Conservation (phyloP, 345 rosid species). For the Melastoma malabathricum region DNA sequence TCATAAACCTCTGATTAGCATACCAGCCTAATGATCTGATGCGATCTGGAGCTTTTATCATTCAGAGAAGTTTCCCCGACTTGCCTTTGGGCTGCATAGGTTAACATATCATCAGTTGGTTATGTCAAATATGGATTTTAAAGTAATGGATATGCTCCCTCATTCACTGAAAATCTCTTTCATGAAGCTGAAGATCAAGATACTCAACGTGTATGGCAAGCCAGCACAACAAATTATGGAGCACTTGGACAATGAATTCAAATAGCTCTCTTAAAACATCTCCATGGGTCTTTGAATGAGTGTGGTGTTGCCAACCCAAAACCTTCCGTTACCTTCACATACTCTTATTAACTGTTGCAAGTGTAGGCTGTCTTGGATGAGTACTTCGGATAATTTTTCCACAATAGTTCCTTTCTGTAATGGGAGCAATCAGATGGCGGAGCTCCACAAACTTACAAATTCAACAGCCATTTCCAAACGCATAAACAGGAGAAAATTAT, state of each 20-base stretch:
- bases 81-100: constrained; percentile 76
- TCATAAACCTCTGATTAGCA: constrained; percentile 6
- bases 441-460: background rate
- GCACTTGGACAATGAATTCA: too few species aligned
- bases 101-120: constrained; percentile 1
- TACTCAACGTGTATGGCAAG: too few species aligned
- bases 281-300: too few species aligned
- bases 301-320: background rate
- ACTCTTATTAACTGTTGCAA: constrained; percentile 62
- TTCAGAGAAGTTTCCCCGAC: constrained; percentile 90
- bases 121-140: background rate
- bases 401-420: constrained; percentile 77
- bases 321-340: constrained; percentile 57
- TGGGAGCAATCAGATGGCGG: background rate
- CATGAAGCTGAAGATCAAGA: background rate
- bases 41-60: constrained; percentile 93
- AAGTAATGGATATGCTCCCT: too few species aligned
- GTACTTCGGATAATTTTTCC: constrained; percentile 78
- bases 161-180: background rate
- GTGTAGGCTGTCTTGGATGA: constrained; percentile 59
- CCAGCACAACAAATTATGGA: too few species aligned
- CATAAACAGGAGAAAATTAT: background rate
- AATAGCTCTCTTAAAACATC: too few species aligned
- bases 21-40: constrained; percentile 95
- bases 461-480: background rate